Evolutionary conservation across 2,329 filamentous ascomycete genomes (phyloP).

Genomic region (Corynespora cassiicola): DNA sequence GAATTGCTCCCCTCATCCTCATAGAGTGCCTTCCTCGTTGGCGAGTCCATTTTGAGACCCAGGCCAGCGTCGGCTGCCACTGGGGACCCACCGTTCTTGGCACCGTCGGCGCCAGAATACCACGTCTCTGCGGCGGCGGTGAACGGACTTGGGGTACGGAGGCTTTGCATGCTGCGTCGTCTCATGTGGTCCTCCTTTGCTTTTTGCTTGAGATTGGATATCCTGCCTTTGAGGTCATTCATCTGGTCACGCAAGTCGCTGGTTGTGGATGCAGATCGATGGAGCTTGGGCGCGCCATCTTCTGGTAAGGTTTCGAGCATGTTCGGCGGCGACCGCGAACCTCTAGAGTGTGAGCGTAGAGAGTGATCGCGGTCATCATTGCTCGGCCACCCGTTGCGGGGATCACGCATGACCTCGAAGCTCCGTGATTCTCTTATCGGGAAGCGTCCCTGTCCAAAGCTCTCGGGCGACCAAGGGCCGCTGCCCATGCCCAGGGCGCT

Average conservation of each 20-base stretch:
- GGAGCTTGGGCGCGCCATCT: slow-evolving; percentile 50
- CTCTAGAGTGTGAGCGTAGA: slow-evolving; percentile 48
- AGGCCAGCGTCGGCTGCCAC: slow-evolving; percentile 34
- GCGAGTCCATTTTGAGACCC: slow-evolving; percentile 35
- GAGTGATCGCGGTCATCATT: slow-evolving; percentile 30
- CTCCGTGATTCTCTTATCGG: slow-evolving; percentile 48
- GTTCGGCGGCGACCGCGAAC: slow-evolving; percentile 39
- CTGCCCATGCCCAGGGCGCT: slow-evolving; percentile 47
- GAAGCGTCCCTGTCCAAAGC: slow-evolving; percentile 40
- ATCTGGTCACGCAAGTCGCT: slow-evolving; percentile 82
- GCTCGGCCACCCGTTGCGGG: slow-evolving; percentile 26
- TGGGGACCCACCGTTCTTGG: slow-evolving; percentile 30
- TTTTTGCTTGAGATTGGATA: slow-evolving; percentile 79
- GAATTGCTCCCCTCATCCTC: slow-evolving; percentile 14
- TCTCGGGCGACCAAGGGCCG: slow-evolving; percentile 45
- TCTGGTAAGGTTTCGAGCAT: slow-evolving; percentile 51
- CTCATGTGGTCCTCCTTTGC: slow-evolving; percentile 80
- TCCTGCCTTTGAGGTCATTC: slow-evolving; percentile 83
- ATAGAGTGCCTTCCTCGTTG: slow-evolving; percentile 28
- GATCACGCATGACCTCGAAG: slow-evolving; percentile 47
- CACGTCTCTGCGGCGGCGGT: slow-evolving; percentile 73
- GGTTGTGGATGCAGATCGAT: slow-evolving; percentile 73
- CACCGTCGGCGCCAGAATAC: slow-evolving; percentile 51
- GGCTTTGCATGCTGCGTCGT: slow-evolving; percentile 75
- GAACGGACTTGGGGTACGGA: slow-evolving; percentile 79